Evolutionary conservation across 345 rosid genomes (phyloP), one percentile per base, ranked within the genome.

Genomic region (Lepidium sativum): DNA sequence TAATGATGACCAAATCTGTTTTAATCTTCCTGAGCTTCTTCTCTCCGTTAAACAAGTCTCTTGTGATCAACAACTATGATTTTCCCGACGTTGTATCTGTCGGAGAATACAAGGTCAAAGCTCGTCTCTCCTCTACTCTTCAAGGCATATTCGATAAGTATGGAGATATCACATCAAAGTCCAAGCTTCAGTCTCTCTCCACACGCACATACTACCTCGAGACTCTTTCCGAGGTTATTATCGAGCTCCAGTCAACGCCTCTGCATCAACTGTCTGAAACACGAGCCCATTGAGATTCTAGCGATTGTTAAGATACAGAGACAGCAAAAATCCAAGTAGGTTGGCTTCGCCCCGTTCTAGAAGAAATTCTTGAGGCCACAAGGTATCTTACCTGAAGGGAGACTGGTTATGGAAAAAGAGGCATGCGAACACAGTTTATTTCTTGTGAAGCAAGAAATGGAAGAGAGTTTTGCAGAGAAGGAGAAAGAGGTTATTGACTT

Each of bases 301-400:
- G 69, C 34, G 35, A 31, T 63, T 12, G 75, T 70, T 5, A 39
- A 71, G 75, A 71, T 53, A 48, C 55, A 14, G 75, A 71, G 32
- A 55, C 65, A 1, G 65, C 70, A 14, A 71, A 63, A 53, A 54
- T 71, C 53, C 58, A 9, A 48, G 65, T 12, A 11, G 51, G 16
- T 39, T 71, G 75, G 70, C 45, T 71, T n/a, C n/a, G 38, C 32
- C 53, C 64, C 3, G 52, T 63, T 47, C 52, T 63, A 31, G 69
- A 71, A 11, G 86, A 85, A 32, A 65, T 86, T 51, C 47, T 76
- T 6, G 89, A 80, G 37, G 86, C 80, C 3, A 40, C 74, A 0
- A 54, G 49, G 44, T 60, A 20, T 18, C 8, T 54, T 2, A 21
- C 55, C 18, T 56, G 31, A 55, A 31, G n/a, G 0, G 45, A 62